These are phyloP conservation scores for Xylariaceae sp. DNA, from an alignment of 2,329 filamentous ascomycete genomes.

Conservation along the genomic window DNA sequence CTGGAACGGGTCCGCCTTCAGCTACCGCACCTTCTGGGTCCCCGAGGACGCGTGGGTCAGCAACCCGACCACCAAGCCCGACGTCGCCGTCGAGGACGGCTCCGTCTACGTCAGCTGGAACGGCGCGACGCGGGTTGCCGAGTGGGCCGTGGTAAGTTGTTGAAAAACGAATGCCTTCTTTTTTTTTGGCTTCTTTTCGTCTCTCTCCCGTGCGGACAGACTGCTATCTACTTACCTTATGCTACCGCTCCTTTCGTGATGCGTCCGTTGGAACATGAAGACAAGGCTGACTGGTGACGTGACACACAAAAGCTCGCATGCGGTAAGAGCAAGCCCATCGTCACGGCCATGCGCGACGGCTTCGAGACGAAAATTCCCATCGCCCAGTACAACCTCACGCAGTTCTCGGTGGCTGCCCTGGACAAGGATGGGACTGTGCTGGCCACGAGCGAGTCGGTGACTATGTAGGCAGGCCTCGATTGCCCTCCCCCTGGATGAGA, in stretches of 20 bases:
- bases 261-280: background rate
- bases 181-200: background rate
- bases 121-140: background rate
- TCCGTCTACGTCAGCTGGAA: constrained; percentile 1
- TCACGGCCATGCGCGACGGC: background rate
- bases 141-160: constrained; percentile 1
- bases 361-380: background rate
- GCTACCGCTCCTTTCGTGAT: too few relatives aligned
- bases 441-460: too few relatives aligned
- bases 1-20: background rate
- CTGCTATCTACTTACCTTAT: background rate
- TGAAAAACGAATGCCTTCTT: too few relatives aligned
- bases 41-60: background rate
- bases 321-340: background rate
- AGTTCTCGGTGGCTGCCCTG: too few relatives aligned
- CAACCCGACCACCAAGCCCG: background rate
- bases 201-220: background rate
- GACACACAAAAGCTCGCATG: background rate
- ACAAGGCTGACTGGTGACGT: background rate
- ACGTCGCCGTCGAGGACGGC: background rate
- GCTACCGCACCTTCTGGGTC: constrained; percentile 1
- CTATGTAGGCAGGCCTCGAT: too few relatives aligned
- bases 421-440: too few relatives aligned
- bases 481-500: too few relatives aligned
- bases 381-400: too few relatives aligned